Base-by-base conservation (phyloP, 78 protist genomes). In the Chrysochromulina parva region DNA sequence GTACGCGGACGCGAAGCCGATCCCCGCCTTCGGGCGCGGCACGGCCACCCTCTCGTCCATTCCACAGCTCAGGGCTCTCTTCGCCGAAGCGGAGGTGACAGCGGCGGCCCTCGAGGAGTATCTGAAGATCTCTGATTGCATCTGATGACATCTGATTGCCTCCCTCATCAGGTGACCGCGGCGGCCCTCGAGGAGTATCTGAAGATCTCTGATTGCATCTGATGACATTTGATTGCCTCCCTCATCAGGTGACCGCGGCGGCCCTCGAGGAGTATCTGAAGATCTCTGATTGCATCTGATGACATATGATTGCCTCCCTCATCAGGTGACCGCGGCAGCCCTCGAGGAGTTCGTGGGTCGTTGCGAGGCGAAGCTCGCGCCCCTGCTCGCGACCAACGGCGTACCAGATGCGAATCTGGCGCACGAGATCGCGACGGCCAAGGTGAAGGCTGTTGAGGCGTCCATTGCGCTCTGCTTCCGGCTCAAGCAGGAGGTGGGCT, bases 341-440 rank as follows among this genome's bases (percentile, higher is more conserved):
- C 69, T 90, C n/a, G 92, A 90, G 9, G 4, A 4, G 28, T 90
- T 78, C 60, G 85, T 90, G 22, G 50, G 19, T 5, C 0, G 0
- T 58, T 92, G 94, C 84, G 94, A 92, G 91, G 38, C 22, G 26
- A 48, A 76, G 58, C 94, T 92, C 52, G 28, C 54, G 59, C 47
- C 50, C 17, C 55, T 60, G 26, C 91, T 92, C 53, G n/a, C 22
- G 16, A 2, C 24, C 47, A 57, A 73, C 84, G 48, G 5, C 53
- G 4, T 84, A 47, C 93, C 93, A 14, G 6, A n/a, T 38, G 69
- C 0, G 19, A 59, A 50, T 20, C 89, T 92, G 76, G 89, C 84
- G n/a, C 80, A 88, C 38, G 91, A 88, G 69, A 92, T 92, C 90
- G 94, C 94, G 11, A 87, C 80, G 47, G 94, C 94, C 59, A 92